Conservation (phyloP, 495 filamentous ascomycete genomes). For the Neurospora sp. region DNA sequence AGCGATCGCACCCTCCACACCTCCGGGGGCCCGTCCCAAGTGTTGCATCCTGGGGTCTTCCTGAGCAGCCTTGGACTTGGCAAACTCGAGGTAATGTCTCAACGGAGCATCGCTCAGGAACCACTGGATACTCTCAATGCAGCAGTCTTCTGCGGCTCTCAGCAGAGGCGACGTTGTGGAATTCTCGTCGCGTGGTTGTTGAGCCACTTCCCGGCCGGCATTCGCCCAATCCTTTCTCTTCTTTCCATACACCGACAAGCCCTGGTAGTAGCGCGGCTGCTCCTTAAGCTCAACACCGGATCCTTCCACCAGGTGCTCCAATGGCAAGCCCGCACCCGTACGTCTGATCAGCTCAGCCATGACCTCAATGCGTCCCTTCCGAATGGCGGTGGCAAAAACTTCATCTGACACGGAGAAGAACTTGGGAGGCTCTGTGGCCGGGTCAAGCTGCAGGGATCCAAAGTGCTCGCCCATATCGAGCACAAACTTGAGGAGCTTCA, state of each 20-base stretch:
- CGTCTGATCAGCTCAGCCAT: conserved; percentile 31
- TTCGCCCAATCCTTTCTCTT: conserved; percentile 53
- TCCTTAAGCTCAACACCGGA: conserved; percentile 46
- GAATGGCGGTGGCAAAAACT: conserved; percentile 21
- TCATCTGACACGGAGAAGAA: conserved; percentile 26
- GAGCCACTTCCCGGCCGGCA: conserved; percentile 34
- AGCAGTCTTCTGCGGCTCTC: conserved; percentile 43
- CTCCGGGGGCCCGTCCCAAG: conserved; percentile 40
- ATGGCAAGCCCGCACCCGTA: conserved; percentile 52
- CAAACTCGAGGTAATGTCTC: conserved; percentile 52
- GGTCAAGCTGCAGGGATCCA: conserved; percentile 12
- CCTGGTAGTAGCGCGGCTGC: conserved; percentile 60
- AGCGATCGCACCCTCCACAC: conserved; percentile 47
- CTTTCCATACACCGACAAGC: conserved; percentile 58
- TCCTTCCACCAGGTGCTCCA: conserved; percentile 49
- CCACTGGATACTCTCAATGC: conserved; percentile 54
- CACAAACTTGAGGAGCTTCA: conserved; percentile 24
- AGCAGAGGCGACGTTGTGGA: conserved; percentile 44
- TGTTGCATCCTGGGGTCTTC: conserved; percentile 46
- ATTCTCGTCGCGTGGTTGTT: conserved; percentile 6
- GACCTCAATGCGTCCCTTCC: conserved; percentile 25
- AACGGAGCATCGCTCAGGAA: conserved; percentile 55
- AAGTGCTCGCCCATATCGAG: conserved; percentile 24
- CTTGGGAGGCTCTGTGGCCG: conserved; percentile 12
- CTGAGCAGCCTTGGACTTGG: conserved; percentile 38